Evolutionary conservation across 768 basidiomycete species (phyloP), one percentile per base, ranked within the genome.

Genomic region (Mycena chlorophos): DNA sequence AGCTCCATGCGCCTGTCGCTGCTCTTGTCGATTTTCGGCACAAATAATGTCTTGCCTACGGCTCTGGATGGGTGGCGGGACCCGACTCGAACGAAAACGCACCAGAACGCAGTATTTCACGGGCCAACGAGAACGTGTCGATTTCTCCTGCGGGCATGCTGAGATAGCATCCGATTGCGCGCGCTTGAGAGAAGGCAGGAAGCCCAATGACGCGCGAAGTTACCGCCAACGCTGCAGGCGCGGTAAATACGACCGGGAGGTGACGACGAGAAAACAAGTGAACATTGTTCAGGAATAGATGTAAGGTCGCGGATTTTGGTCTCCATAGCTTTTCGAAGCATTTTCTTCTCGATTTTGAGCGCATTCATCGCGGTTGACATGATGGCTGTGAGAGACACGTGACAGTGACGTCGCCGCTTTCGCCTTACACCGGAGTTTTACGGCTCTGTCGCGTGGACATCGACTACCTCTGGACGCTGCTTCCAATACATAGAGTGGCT

Each of bases 381-480:
- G 12, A 40, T 40, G 39, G 5, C 10, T 6, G 45, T 6, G 25
- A 6, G 45, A 28, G 25, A 25, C 14, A 23, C 23, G 14, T 27
- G 56, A 57, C 16, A 28, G 66, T 80, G 13, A 77, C 79, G 4
- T 78, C 79, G 39, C 77, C 82, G 12, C 62, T 70, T 3, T 69
- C 75, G 16, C 82, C 75, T 1, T 8, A 88, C 89, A 13, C 80
- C 88, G 39, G 92, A 94, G 71, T 88, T 93, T 65, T 92, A 93
- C 62, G 92, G 93, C n/a, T 94, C 94, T 67, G 89, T 89, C 4
- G 89, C 89, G 16, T 90, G 86, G 87, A 85, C 86, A 8, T 84
- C 84, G 0, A 93, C 93, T 0, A 85, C 81, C 72, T 92, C 5
- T 94, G 92, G 92, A 89, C 87, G 1, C 68, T 93, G 31, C 74